Base-by-base conservation (phyloP, 208 protist species). In the Leishmania tarentolae region DNA sequence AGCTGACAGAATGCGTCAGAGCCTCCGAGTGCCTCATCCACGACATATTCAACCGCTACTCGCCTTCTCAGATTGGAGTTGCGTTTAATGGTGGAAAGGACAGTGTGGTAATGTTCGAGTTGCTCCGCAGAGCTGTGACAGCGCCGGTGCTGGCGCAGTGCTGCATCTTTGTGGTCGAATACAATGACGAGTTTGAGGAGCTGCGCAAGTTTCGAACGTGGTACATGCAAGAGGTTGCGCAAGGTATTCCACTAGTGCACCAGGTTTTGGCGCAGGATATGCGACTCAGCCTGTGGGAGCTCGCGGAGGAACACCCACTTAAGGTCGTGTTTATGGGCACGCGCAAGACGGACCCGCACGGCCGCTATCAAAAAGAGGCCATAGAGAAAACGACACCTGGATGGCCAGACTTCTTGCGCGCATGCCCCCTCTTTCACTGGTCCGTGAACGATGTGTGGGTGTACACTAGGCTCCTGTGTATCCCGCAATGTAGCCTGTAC, bases 51-150 rank as follows among this genome's bases (percentile, higher is more conserved):
- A 59, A 63, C 0, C 56, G 76, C 46, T 90, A 88, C 74, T 72
- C 85, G 5, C 75, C 82, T 11, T 74, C 95, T 8, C 70, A 89
- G 11, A 95, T 98, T 76, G 91, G 91, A 35, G 82, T 98, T 77
- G 92, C 92, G 50, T 98, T 98, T 80, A 98, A 98, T 76, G 96
- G 92, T 28, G 96, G 96, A 15, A 98, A 98, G 65, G 96, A 98
- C 85, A 93, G 90, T 66, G 93, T 97, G 2, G 92, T 96, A 31
- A 91, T 98, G 83, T 75, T 97, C 79, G 90, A 97, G 80, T 86
- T 98, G 42, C 63, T 96, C 53, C 69, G 81, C 4, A 78, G 83
- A 15, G 87, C 82, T 13, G 65, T 97, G 24, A 86, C 88, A 2
- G 9, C 81, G 21, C 90, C 92, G 17, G 50, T 79, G 15, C 53